phyloP scores from a whole-genome alignment of 129 eudicot species.

The Flaveria trinervia region DNA sequence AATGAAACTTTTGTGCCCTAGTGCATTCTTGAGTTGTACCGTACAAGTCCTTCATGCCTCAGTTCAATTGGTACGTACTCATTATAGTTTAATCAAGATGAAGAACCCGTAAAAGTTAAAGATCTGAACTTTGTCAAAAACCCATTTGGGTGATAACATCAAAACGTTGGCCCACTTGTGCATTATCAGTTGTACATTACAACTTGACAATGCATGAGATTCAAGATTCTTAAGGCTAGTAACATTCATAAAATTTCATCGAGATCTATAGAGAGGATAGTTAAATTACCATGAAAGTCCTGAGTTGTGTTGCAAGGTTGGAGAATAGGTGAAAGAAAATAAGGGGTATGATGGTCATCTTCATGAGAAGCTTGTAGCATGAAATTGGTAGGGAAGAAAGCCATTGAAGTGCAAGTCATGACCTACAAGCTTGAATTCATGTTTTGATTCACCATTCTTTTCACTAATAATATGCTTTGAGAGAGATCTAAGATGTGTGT shows the following conservation, averaged over 20 bases:
- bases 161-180: not conserved
- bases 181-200: constrained; percentile 14
- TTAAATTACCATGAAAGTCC: constrained; percentile 62
- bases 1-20: constrained; percentile 17
- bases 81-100: not conserved
- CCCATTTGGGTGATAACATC: constrained; percentile 13
- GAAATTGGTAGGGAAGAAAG: constrained; percentile 79
- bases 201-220: constrained; percentile 9
- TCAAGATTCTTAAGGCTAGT: constrained; percentile 4
- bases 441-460: constrained; percentile 25
- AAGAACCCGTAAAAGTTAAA: not conserved
- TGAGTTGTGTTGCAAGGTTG: constrained; percentile 59
- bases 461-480: constrained; percentile 29
- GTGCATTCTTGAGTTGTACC: constrained; percentile 25
- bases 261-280: not conserved
- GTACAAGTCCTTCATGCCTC: constrained; percentile 4
- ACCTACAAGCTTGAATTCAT: constrained; percentile 27
- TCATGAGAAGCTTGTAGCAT: constrained; percentile 68
- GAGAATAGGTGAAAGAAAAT: constrained; percentile 60
- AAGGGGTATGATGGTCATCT: constrained; percentile 48
- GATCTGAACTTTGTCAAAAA: not conserved
- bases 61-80: not conserved
- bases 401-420: constrained; percentile 66
- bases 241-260: not conserved
- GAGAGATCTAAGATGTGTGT: constrained; percentile 24